phyloP scores from a whole-genome alignment of 331 rosid species.

The Quercus lobata region DNA sequence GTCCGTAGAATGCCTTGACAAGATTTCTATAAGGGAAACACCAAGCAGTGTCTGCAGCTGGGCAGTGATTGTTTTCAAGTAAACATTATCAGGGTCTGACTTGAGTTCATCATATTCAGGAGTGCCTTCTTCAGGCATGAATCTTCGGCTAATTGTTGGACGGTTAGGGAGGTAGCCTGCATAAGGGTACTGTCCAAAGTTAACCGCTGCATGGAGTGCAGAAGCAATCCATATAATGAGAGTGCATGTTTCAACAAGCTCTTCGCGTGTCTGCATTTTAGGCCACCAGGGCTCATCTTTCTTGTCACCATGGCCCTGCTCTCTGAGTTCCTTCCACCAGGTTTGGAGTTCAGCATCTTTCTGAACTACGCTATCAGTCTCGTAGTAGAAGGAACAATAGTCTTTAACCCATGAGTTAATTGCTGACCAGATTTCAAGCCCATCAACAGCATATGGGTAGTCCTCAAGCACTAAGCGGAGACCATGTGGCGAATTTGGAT shows the following conservation, averaged over 20 bases:
- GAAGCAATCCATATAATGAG: constrained; percentile 81
- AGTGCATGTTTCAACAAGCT: constrained; percentile 55
- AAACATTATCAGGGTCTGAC: constrained; percentile 52
- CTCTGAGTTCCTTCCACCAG: constrained; percentile 88
- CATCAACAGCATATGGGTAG: constrained; percentile 89
- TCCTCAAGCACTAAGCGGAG: constrained; percentile 62
- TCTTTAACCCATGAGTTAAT: constrained; percentile 77
- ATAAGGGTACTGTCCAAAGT: constrained; percentile 84
- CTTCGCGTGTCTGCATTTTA: constrained; percentile 54
- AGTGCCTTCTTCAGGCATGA: constrained; percentile 69
- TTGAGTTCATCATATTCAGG: constrained; percentile 60
- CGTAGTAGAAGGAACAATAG: constrained; percentile 66
- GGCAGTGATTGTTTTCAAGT: constrained; percentile 66
- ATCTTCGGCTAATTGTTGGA: constrained; percentile 60
- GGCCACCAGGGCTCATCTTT: constrained; percentile 92
- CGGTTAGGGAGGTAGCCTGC: constrained; percentile 75
- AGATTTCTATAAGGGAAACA: constrained; percentile 63
- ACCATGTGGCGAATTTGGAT: constrained; percentile 48
- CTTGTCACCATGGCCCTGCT: constrained; percentile 80
- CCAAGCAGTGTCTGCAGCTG: constrained; percentile 67
- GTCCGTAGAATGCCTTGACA: constrained; percentile 83
- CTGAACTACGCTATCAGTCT: constrained; percentile 42
- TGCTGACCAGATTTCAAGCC: constrained; percentile 82
- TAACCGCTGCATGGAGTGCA: constrained; percentile 81
- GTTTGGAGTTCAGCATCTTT: constrained; percentile 63